Percentiles rank a stretch among this genome's conserved stretches.
Evolutionary conservation across 1,284 basidiomycete genomes (phyloP).

Genomic region (Inonotus obliquus): DNA sequence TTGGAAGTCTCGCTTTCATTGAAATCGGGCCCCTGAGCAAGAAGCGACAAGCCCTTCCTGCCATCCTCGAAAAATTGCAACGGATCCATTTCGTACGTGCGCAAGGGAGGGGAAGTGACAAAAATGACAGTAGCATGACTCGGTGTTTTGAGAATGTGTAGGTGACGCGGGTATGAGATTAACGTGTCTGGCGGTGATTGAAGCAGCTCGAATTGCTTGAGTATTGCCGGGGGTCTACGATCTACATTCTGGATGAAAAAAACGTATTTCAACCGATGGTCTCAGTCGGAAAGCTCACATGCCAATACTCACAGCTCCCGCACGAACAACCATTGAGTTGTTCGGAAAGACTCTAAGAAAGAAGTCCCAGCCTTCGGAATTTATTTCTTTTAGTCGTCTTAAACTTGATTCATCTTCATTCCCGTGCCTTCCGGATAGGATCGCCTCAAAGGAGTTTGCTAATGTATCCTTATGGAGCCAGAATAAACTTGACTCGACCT

Average conservation of each 20-base stretch:
- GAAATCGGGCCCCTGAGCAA: constrained; percentile 35
- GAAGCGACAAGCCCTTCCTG: constrained; percentile 42
- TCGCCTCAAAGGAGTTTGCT: constrained; percentile 40
- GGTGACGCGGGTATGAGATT: constrained; percentile 39
- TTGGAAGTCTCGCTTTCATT: constrained; percentile 43
- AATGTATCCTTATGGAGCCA: constrained; percentile 62
- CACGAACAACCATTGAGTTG: constrained; percentile 67
- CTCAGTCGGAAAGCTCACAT: neutral
- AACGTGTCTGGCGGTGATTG: constrained; percentile 50
- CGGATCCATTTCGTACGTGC: constrained; percentile 51
- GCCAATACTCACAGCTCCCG: constrained; percentile 69
- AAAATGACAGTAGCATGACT: constrained; percentile 43
- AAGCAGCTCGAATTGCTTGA: constrained; percentile 71
- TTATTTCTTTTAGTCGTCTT: constrained; percentile 52
- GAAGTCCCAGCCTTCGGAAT: constrained; percentile 72
- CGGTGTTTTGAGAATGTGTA: constrained; percentile 51
- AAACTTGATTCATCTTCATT: constrained; percentile 38
- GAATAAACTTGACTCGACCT: constrained; percentile 45
- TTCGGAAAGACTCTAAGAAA: constrained; percentile 70
- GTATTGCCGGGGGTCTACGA: constrained; percentile 80
- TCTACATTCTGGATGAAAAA: constrained; percentile 66
- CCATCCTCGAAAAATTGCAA: constrained; percentile 58
- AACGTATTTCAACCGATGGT: neutral
- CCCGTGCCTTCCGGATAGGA: constrained; percentile 31
- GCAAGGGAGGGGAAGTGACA: constrained; percentile 54